These are phyloP conservation scores for Bothriochloa decipiens DNA, from an alignment of 176 grass and related monocot genomes.

Conservation along the genomic window DNA sequence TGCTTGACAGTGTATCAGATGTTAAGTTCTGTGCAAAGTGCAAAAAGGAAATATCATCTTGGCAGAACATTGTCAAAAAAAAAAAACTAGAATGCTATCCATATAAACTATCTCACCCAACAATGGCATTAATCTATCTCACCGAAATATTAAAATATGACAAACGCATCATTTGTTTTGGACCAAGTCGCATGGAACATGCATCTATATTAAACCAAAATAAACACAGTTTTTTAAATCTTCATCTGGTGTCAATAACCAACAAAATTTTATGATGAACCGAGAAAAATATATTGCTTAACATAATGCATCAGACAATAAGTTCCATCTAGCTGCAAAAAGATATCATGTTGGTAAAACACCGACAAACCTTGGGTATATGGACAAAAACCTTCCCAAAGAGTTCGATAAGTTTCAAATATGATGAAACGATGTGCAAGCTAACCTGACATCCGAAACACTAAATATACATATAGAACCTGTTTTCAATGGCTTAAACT, in stretches of 20 bases:
- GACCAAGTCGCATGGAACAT: not conserved
- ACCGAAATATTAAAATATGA: not conserved
- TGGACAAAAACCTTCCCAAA: not conserved
- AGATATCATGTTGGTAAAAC: not conserved
- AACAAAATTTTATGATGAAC: conserved; percentile 12
- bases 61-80: not conserved
- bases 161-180: not conserved
- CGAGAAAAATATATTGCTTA: not conserved
- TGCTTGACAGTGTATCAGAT: not conserved
- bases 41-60: conserved; percentile 4
- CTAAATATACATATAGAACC: not conserved
- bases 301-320: not conserved
- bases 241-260: conserved; percentile 1
- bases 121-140: not conserved
- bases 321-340: not conserved
- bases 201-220: not conserved
- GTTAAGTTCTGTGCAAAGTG: not conserved
- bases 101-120: not conserved
- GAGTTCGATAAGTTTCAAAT: conserved; percentile 27
- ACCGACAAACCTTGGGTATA: not conserved
- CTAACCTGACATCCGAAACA: not conserved
- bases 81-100: not conserved
- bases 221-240: not conserved
- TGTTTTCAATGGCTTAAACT: not conserved
- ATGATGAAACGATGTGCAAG: conserved; percentile 5